Evolutionary conservation across 1,139 yeast species (phyloP), one percentile per base, ranked within the genome.

Genomic region (Saccharomycopsis phalli): DNA sequence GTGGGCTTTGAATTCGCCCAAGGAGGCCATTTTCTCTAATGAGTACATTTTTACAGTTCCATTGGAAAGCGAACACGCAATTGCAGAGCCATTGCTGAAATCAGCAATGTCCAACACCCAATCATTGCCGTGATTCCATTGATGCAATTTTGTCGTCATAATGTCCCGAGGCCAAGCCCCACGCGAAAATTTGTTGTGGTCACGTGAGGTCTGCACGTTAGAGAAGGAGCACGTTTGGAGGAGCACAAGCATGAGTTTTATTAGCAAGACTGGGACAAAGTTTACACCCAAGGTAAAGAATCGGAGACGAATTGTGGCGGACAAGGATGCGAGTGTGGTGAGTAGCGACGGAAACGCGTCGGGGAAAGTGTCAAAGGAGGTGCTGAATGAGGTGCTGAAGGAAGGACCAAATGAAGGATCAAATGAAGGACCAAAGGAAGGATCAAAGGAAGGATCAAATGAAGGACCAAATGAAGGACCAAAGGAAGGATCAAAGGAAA

Each of bases 101-200:
- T 60, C 56, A 2, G 56, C 59, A n/a, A 76, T 49, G 20, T 63
- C 62, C 13, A 76, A 57, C 4, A 73, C 69, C 78, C 81, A 77
- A 44, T 69, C 68, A 20, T 64, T 67, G 23, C 58, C 61, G 38
- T 46, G 49, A 4, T 42, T 38, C 38, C 36, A 41, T 8, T 28
- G n/a, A 13, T 40, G 42, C 13, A 18, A 17, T 22, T 26, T 26
- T 26, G 8, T 26, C 4, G 29, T 14, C 8, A 26, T n/a, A n/a
- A n/a, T n/a, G n/a, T n/a, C n/a, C n/a, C n/a, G 25, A 10, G 25
- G 25, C 25, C 8, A 10, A 10, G 25, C 25, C 25, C 6, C 10
- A 6, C 6, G 10, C 6, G 10, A 22, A 22, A 10, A 22, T 22
- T 22, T 7, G 25, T 22, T 22, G 10, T 22, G 25, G 25, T 26